Evolutionary conservation across 176 grass and related monocot genomes (phyloP).

Genomic region (Aegilops bicornis): DNA sequence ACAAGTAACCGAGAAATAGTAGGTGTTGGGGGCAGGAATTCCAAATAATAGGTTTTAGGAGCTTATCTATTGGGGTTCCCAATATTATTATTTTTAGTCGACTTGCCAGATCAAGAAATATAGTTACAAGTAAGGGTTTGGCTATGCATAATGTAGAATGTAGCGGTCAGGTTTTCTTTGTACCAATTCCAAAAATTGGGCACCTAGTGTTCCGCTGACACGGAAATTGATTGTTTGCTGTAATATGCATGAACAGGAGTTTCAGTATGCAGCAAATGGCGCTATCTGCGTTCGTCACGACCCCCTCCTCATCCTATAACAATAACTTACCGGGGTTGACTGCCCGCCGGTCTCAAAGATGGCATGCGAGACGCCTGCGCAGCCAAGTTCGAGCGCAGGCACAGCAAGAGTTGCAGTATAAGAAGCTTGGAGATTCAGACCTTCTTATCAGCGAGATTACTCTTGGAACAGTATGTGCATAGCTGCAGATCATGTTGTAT

Average conservation of each 20-base stretch:
- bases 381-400: constrained; percentile 15
- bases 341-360: neutral
- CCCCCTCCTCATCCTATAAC: neutral
- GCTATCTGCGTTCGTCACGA: constrained; percentile 14
- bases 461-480: constrained; percentile 55
- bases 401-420: constrained; percentile 34
- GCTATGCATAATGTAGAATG: neutral
- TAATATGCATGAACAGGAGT: constrained; percentile 12
- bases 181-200: neutral
- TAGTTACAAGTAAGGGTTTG: neutral
- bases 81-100: neutral
- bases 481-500: neutral
- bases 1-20: neutral
- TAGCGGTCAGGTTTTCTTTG: neutral
- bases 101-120: neutral
- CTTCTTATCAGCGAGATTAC: constrained; percentile 63
- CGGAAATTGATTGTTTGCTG: neutral
- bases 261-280: constrained; percentile 43
- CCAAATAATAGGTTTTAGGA: neutral
- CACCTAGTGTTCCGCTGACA: neutral
- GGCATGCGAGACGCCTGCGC: neutral
- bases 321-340: neutral
- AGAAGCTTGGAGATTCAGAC: constrained; percentile 67
- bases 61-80: neutral
- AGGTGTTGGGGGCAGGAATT: neutral